Percentiles rank a stretch among this genome's conserved stretches.
Conservation (phyloP, 2,329 filamentous ascomycete species). For the Cryphonectria nitschkei region DNA sequence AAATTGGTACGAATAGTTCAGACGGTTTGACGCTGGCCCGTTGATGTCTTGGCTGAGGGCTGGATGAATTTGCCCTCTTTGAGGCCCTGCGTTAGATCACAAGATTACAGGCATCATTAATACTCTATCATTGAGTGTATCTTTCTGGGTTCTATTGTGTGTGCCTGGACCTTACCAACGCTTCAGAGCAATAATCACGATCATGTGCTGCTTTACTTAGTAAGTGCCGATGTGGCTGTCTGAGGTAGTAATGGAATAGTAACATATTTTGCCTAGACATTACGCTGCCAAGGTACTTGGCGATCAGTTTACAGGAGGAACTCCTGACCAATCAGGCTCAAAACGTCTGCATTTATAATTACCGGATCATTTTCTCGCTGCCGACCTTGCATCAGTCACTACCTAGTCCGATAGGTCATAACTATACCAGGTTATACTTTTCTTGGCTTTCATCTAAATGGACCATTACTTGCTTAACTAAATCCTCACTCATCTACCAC, state of each 20-base stretch:
- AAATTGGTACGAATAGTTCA: background rate
- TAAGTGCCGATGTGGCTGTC: too few relatives aligned
- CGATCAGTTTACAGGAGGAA: background rate
- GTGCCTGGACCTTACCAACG: background rate
- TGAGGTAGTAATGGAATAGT: background rate
- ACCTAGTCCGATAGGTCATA: background rate
- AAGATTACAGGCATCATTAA: background rate
- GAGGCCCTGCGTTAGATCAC: background rate
- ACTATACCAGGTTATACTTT: slow-evolving; percentile 53
- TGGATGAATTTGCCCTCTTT: background rate
- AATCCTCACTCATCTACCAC: slow-evolving; percentile 60
- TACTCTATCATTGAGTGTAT: background rate
- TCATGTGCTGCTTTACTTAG: background rate
- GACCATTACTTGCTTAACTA: slow-evolving; percentile 51
- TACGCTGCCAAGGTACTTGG: background rate
- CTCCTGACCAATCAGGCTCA: background rate
- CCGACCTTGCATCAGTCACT: background rate
- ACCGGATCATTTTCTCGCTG: background rate
- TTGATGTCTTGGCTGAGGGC: background rate
- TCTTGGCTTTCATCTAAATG: slow-evolving; percentile 59
- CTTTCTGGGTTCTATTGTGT: background rate
- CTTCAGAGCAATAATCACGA: background rate
- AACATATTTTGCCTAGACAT: background rate
- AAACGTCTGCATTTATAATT: background rate
- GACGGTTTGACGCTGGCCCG: background rate